Conservation (phyloP, 2,329 filamentous ascomycete genomes). For the Pseudogymnoascus sp. region DNA sequence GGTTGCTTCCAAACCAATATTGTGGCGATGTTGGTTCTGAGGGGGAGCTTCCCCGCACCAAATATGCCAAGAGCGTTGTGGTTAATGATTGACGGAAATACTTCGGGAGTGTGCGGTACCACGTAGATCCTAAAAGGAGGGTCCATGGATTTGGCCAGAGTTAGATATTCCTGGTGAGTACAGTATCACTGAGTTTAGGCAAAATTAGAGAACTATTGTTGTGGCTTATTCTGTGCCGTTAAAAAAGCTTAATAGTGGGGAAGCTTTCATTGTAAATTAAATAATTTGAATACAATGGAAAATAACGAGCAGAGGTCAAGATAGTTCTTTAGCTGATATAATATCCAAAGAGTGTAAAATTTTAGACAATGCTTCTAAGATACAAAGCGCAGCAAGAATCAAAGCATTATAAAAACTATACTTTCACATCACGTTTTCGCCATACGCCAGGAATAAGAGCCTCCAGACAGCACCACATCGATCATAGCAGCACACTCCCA, state of each 20-base stretch:
- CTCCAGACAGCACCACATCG: neutral
- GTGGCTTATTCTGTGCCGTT: neutral
- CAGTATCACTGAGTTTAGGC: neutral
- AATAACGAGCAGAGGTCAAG: neutral
- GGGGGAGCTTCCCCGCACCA: neutral
- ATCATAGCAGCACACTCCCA: neutral
- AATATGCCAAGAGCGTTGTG: neutral
- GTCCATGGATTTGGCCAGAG: neutral
- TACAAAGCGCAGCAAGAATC: neutral
- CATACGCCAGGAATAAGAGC: neutral
- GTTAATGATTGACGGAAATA: conserved; percentile 1
- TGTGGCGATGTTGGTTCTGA: neutral
- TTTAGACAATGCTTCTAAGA: neutral
- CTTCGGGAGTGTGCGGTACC: neutral
- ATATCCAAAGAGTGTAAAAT: neutral
- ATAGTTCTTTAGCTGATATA: neutral
- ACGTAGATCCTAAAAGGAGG: neutral
- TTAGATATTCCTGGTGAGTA: neutral
- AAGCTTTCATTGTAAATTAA: neutral
- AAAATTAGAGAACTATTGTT: neutral
- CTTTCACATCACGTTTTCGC: neutral
- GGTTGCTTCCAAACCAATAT: neutral
- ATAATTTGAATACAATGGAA: neutral
- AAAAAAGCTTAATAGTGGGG: neutral
- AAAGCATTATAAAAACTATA: neutral